Base-by-base conservation (phyloP, 1,284 basidiomycete species). In the Erythrobasidium hasegawianum region DNA sequence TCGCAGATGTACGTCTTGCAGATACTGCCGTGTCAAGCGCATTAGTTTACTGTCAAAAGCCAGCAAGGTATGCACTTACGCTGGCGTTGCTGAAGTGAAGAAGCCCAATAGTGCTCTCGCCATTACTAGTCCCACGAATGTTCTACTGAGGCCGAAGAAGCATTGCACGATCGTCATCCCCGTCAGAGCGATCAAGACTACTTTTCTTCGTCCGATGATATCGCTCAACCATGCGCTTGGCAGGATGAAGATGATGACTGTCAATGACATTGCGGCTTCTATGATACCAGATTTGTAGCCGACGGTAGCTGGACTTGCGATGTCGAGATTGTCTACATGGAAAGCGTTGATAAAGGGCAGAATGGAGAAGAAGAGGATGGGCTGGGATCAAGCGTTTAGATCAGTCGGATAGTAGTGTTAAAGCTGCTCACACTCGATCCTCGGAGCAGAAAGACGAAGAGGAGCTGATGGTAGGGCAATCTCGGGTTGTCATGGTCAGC, bases 41-140 rank as follows among this genome's bases (percentile, higher is more conserved):
- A 58, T 45, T 4, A 53, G 16, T 11, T 22, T 3, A 38, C 29
- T 38, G 14, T 5, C 38, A 7, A 38, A 7, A 55, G 20, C 5
- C 1, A n/a, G 13, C 29, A 18, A 16, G 10, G 2, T 16, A 1
- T 16, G 20, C 2, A 55, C 59, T 43, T 41, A 61, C 59, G 54
- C 61, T 13, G 61, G 61, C 29, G 54, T n/a, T 24, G 56, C 47
- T 39, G 61, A 33, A 24, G 43, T 41, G 40, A 45, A 55, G 26
- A 64, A 10, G 38, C 61, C 61, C n/a, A 57, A 39, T 8, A 33
- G 47, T 52, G 47, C 55, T n/a, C 61, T 33, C 2, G 56, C 16
- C n/a, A 22, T 29, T 8, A 57, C 24, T 27, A 64, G 20, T n/a
- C 27, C 38, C 2, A 43, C 13, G n/a, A 64, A 11, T 27, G 53